Percentiles rank a stretch among this genome's conserved stretches.
Evolutionary conservation across 345 rosid species (phyloP).

Genomic region (Gossypium bickii): DNA sequence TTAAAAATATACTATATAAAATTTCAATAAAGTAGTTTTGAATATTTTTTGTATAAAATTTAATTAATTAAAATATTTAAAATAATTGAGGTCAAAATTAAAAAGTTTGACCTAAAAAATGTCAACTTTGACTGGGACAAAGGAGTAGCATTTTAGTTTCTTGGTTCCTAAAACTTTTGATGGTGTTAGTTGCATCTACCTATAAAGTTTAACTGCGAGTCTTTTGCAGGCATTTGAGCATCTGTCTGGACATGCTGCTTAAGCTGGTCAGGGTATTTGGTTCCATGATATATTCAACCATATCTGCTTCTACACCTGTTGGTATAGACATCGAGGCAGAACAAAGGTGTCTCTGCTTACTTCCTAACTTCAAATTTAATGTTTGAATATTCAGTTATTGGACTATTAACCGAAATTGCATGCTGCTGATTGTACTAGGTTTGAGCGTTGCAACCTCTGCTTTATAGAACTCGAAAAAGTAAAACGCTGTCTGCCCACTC

Average conservation of each 20-base stretch:
- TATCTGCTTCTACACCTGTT: conserved; percentile 75
- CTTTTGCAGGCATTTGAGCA: conserved; percentile 72
- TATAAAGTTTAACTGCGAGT: not conserved
- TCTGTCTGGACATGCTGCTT: conserved; percentile 78
- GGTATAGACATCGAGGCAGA: conserved; percentile 99
- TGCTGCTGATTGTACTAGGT: conserved; percentile 32
- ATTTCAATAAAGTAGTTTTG: too few relatives aligned
- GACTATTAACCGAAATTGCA: conserved; percentile 3
- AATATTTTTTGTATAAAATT: too few relatives aligned
- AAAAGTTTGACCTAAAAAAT: too few relatives aligned
- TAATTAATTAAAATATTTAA: too few relatives aligned
- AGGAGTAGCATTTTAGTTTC: not conserved
- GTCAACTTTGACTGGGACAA: too few relatives aligned
- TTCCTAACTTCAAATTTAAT: not conserved
- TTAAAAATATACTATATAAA: too few relatives aligned
- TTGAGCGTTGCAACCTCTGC: conserved; percentile 83
- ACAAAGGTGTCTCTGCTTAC: conserved; percentile 54
- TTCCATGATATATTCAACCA: conserved; percentile 64
- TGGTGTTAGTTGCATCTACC: not conserved
- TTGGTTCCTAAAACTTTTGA: not conserved
- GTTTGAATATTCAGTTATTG: not conserved
- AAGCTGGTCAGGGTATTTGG: conserved; percentile 86
- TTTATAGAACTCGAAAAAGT: conserved; percentile 87
- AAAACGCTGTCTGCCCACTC: conserved; percentile 52
- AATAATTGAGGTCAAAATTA: too few relatives aligned